Base-by-base conservation (phyloP, 176 grass and related monocot species). In the maize (Zea mays) region DNA sequence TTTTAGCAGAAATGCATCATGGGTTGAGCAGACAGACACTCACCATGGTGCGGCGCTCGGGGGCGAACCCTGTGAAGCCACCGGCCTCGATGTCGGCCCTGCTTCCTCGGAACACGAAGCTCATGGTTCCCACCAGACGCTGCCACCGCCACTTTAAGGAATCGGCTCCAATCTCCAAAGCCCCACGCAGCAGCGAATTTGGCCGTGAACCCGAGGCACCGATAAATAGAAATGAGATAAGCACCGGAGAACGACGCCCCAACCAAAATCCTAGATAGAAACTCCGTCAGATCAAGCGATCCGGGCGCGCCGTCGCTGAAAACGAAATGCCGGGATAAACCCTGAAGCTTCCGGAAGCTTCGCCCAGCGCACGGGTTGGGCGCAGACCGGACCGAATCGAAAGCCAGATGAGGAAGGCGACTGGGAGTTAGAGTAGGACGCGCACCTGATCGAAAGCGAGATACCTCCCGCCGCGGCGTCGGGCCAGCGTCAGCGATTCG, bases 41-140 rank as follows among this genome's bases (percentile, higher is more conserved):
- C 84, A 99, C 96, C 87, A 88, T 76, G 46, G 88, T 15, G 59
- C 96, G 85, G 71, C 96, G 85, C 70, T 92, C 96, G 15, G 78
- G 78, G 51, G 87, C 77, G 38, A 99, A 90, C 49, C 84, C 88
- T 58, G 92, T 78, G 76, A 90, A 89, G 51, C 85, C 92, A 55
- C 69, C 81, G 35, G 86, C 82, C 67, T 88, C 92, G n/a, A 88
- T 86, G 67, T 94, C 96, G 9, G 61, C 60, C 79, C 96, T 86
- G 82, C 71, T 95, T 36, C 90, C 92, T 49, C 96, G 85, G 76
- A 99, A 92, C 21, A 95, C 92, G 71, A 90, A 99, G 41, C 91
- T 99, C 96, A 99, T 99, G 63, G 48, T 39, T 73, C 44, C 79
- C 34, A 75, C 71, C 76, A 71, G 42, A 10, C 67, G 36, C 54